Evolutionary conservation across 78 protist genomes (phyloP).

Genomic region (Mantamonas sphyraenae): DNA sequence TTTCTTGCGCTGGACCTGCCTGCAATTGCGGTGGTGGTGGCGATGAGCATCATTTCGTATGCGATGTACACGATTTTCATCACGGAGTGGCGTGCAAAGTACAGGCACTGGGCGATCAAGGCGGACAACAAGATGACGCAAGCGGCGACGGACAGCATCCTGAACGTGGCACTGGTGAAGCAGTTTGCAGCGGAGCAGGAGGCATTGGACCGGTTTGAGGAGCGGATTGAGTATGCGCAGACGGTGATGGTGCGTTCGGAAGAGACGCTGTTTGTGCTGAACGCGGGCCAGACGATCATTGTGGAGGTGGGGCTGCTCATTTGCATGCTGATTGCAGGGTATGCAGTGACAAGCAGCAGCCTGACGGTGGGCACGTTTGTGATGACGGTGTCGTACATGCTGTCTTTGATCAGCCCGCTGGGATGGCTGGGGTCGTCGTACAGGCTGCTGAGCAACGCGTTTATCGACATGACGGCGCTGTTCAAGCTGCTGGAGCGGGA

Average conservation of each 20-base stretch:
- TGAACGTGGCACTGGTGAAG: too few relatives aligned
- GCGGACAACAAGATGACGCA: constrained; percentile 61
- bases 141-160: too few relatives aligned
- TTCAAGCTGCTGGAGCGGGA: constrained; percentile 29
- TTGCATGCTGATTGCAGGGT: too few relatives aligned
- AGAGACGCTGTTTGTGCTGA: constrained; percentile 22
- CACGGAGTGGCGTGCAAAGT: constrained; percentile 69
- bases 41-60: constrained; percentile 16
- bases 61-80: constrained; percentile 23
- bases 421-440: constrained; percentile 58
- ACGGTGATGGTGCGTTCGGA: constrained; percentile 13
- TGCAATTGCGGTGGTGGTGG: not conserved
- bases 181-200: too few relatives aligned
- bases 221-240: too few relatives aligned
- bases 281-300: constrained; percentile 51
- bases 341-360: not conserved
- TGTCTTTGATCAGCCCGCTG: constrained; percentile 62
- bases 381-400: constrained; percentile 18
- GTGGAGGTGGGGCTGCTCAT: constrained; percentile 35
- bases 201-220: too few relatives aligned
- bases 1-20: constrained; percentile 16
- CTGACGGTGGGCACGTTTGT: constrained; percentile 31
- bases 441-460: constrained; percentile 31
- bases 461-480: constrained; percentile 39
- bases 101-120: constrained; percentile 55